Evolutionary conservation across 306 rosid genomes (phyloP).

Genomic region (Abrus precatorius): DNA sequence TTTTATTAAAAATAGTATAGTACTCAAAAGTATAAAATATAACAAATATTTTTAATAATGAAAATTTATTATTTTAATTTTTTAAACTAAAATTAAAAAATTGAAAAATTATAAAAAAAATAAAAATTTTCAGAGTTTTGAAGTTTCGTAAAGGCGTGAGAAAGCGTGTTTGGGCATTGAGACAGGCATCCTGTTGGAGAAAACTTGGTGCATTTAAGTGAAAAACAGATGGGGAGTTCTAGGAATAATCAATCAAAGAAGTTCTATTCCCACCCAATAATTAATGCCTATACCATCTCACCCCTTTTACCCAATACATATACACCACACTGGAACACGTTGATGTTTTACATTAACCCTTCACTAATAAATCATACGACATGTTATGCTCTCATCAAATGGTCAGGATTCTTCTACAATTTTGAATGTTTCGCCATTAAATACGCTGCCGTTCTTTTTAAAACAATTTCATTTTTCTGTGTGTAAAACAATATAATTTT

Average conservation of each 20-base stretch:
- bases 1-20: too few species aligned
- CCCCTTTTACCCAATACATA: conserved; percentile 19
- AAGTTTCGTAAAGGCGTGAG: conserved; percentile 55
- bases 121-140: conserved; percentile 20
- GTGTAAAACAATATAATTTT: too few species aligned
- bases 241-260: conserved; percentile 71
- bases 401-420: conserved; percentile 15
- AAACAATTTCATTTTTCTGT: too few species aligned
- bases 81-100: too few species aligned
- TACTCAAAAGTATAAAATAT: too few species aligned
- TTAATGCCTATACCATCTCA: conserved; percentile 41
- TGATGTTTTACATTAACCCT: conserved; percentile 26
- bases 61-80: too few species aligned
- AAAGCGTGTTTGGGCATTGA: conserved; percentile 61
- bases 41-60: too few species aligned
- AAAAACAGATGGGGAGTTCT: conserved; percentile 64
- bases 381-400: not conserved
- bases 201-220: conserved; percentile 64
- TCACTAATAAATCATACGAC: conserved; percentile 8
- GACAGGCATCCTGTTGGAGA: conserved; percentile 62
- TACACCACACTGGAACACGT: conserved; percentile 42
- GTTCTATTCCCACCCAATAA: conserved; percentile 47
- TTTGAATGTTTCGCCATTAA: not conserved
- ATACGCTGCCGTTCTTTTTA: too few species aligned
- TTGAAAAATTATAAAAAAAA: too few species aligned